phyloP scores from a whole-genome alignment of 2,329 filamentous ascomycete genomes.

The Colletotrichum filicis region DNA sequence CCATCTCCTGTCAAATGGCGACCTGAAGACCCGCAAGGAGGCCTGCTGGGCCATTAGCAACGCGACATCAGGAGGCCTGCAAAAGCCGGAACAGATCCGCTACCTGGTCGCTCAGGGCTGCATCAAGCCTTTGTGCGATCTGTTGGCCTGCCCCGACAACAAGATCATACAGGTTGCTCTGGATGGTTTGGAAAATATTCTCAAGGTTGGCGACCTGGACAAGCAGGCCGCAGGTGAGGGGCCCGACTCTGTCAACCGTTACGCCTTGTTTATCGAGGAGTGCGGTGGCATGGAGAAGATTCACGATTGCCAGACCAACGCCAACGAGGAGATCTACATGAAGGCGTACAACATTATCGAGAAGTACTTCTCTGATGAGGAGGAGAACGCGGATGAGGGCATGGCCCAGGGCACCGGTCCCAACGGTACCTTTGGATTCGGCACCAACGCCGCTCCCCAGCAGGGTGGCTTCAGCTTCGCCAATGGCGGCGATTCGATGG shows the following conservation, averaged over 20 bases:
- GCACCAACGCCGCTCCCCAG: constrained; percentile 68
- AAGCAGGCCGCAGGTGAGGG: constrained; percentile 86
- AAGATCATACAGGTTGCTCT: constrained; percentile 99
- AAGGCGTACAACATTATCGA: constrained; percentile 99
- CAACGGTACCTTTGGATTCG: constrained; percentile 84
- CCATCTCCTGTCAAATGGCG: constrained; percentile 93
- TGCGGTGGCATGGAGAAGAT: constrained; percentile 99
- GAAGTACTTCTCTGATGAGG: constrained; percentile 99
- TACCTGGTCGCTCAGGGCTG: constrained; percentile 94
- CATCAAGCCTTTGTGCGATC: constrained; percentile 96
- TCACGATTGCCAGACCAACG: constrained; percentile 99
- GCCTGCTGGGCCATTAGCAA: constrained; percentile 99
- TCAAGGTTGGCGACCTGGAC: constrained; percentile 99
- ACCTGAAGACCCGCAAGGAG: constrained; percentile 99
- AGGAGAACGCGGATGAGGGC: constrained; percentile 87
- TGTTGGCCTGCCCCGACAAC: constrained; percentile 96
- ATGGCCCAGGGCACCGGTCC: constrained; percentile 76
- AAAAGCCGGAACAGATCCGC: constrained; percentile 98
- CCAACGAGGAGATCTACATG: constrained; percentile 99
- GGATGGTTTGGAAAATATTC: constrained; percentile 97
- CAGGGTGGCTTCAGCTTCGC: constrained; percentile 95
- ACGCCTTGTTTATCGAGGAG: constrained; percentile 98
- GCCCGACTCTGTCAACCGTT: constrained; percentile 89
- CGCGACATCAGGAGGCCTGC: constrained; percentile 94
- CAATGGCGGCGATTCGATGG: constrained; percentile 73